phyloP scores from a whole-genome alignment of 1,284 basidiomycete species.

The Apiotrichum akiyoshidainum region DNA sequence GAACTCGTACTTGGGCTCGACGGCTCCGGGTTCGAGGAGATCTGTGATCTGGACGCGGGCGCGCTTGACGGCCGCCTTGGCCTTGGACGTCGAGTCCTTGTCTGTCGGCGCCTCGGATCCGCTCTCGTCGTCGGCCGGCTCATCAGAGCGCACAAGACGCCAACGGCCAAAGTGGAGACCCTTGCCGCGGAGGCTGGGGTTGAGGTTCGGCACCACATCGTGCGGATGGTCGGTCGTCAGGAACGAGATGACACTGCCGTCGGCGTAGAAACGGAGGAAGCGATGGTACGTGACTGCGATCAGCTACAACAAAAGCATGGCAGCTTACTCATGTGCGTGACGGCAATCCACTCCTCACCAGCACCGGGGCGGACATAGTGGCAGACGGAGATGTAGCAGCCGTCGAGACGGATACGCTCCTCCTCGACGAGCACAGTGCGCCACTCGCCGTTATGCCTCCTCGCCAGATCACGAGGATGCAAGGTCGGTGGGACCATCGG shows the following conservation, averaged over 20 bases:
- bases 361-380: conserved; percentile 70
- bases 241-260: conserved; percentile 80
- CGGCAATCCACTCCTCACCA: conserved; percentile 75
- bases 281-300: conserved; percentile 51
- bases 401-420: conserved; percentile 76
- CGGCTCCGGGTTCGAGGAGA: conserved; percentile 44
- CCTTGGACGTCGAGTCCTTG: background rate
- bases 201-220: conserved; percentile 71
- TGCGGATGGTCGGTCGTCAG: conserved; percentile 78
- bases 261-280: conserved; percentile 77
- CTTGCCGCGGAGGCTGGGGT: conserved; percentile 74
- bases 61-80: conserved; percentile 2
- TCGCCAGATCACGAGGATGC: conserved; percentile 50
- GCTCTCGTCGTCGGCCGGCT: conserved; percentile 5
- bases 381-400: conserved; percentile 84
- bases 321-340: conserved; percentile 49
- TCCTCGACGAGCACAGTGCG: conserved; percentile 74
- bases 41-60: conserved; percentile 35
- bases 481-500: conserved; percentile 52
- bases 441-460: conserved; percentile 62
- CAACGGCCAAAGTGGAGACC: conserved; percentile 53
- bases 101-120: background rate
- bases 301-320: too few relatives aligned
- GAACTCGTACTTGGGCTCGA: conserved; percentile 67
- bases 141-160: conserved; percentile 32